Base-by-base conservation (phyloP, 1,284 basidiomycete genomes). In the Taiwanofungus camphoratus region DNA sequence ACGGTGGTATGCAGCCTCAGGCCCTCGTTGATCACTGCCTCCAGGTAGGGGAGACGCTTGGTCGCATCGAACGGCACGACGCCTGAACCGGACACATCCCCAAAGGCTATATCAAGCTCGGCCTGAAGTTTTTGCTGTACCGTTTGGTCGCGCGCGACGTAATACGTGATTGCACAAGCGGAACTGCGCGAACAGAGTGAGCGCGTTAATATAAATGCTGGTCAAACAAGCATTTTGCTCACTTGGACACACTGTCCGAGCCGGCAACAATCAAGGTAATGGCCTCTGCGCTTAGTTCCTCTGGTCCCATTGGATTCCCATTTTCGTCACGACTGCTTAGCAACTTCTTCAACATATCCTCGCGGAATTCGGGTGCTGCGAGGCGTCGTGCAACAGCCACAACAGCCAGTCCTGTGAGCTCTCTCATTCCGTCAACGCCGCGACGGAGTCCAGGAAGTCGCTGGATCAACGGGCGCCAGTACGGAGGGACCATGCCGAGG, bases 241-340 rank as follows among this genome's bases (percentile, higher is more conserved):
- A 43, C 45, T 39, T 43, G 13, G 45, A 29, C 19, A 34, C 34
- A n/a, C 32, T 43, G 23, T 67, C 63, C 6, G 64, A 64, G 8
- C 65, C 65, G n/a, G 63, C 62, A 30, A 62, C 62, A n/a, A 66
- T 55, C 4, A 66, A 50, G 2, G 61, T 58, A 12, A 64, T 52
- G 4, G 63, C 54, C 38, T 63, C 63, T 4, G 62, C 56, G n/a
- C 52, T 60, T 6, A 63, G 46, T 36, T 62, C 57, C 7, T 51
- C 50, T 15, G 35, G 33, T 18, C 39, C 24, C 26, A 42, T n/a
- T 5, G 50, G 40, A 6, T 44, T 34, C 8, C 50, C 42, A 16
- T 45, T 34, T 11, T 48, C 48, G 15, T 49, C 39, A 2, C 53
- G 48, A 8, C 49, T 55, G 6, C 51, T 41, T 18, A 63, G 51